phyloP scores from a whole-genome alignment of 768 basidiomycete genomes.

The Macrolepiota fuliginosa region DNA sequence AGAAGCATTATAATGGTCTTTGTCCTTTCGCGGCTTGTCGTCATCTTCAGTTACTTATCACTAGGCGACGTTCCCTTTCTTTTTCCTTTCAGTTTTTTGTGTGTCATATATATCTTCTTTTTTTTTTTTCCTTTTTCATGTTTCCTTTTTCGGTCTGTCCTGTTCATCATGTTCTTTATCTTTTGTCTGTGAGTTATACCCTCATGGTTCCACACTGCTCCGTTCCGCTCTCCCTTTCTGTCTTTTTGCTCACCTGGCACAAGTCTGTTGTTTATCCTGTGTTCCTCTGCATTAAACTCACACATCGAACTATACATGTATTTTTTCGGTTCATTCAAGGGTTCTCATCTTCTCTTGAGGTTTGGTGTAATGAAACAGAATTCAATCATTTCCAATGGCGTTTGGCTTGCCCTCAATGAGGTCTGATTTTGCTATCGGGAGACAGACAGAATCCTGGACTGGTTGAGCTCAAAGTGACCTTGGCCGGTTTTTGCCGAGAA shows the following conservation, averaged over 20 bases:
- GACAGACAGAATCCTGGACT: no score
- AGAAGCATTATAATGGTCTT: constrained; percentile 38
- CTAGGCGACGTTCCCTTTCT: neutral
- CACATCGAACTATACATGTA: constrained; percentile 5
- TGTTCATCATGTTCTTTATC: neutral
- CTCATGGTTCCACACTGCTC: constrained; percentile 2
- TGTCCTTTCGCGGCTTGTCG: constrained; percentile 12
- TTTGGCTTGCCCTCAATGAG: no score
- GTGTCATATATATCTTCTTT: constrained; percentile 1
- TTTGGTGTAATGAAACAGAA: neutral
- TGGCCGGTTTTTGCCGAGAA: no score
- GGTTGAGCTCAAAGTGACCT: no score
- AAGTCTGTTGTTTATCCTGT: constrained; percentile 2
- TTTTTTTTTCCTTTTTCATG: constrained; percentile 13
- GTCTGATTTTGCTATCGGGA: no score
- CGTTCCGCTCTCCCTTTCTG: neutral
- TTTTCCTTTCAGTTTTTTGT: neutral
- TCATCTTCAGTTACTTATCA: neutral
- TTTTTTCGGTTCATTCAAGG: neutral
- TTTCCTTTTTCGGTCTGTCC: constrained; percentile 4
- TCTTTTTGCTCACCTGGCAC: neutral
- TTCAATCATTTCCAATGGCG: no score
- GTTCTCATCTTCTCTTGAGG: neutral
- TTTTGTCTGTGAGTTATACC: constrained; percentile 3
- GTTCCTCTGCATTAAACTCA: constrained; percentile 1